Conservation (phyloP, 1,284 basidiomycete species). For the Pascua sp. region DNA sequence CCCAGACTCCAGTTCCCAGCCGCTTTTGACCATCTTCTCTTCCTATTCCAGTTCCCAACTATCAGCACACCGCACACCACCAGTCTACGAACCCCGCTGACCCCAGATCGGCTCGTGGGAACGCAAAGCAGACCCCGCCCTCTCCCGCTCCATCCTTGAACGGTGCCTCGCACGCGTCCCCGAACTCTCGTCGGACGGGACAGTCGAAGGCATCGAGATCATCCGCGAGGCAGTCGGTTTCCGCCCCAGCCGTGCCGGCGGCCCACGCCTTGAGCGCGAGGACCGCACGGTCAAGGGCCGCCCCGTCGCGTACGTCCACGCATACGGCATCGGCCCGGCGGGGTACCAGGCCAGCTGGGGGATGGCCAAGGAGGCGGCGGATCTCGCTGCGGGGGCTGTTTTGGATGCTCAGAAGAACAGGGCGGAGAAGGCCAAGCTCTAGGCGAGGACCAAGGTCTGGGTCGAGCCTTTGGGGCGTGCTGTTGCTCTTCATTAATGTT, state of each 20-base stretch:
- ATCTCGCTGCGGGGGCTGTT: slow-evolving; percentile 21
- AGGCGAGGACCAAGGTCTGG: too few species aligned
- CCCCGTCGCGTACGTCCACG: slow-evolving; percentile 21
- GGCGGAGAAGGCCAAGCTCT: too few species aligned
- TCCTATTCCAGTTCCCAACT: too few species aligned
- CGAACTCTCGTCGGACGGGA: slow-evolving; percentile 13
- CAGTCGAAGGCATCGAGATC: slow-evolving; percentile 20
- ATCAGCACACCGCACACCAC: background rate
- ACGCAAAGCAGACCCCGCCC: slow-evolving; percentile 8
- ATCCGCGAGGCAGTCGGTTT: slow-evolving; percentile 23
- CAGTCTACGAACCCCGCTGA: background rate
- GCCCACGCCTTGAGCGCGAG: slow-evolving; percentile 20
- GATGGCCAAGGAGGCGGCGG: slow-evolving; percentile 30
- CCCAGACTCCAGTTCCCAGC: too few species aligned
- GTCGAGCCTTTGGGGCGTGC: too few species aligned
- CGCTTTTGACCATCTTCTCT: too few species aligned
- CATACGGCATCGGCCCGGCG: slow-evolving; percentile 34
- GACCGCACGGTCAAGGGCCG: background rate
- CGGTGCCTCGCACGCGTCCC: slow-evolving; percentile 20
- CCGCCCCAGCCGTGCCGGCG: slow-evolving; percentile 15
- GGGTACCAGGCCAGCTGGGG: slow-evolving; percentile 40
- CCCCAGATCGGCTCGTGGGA: slow-evolving; percentile 13
- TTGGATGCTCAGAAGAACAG: background rate
- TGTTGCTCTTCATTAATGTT: too few species aligned
- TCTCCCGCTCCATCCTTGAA: slow-evolving; percentile 16